Base-by-base conservation (phyloP, 768 basidiomycete species). In the Pisolithus marmoratus region DNA sequence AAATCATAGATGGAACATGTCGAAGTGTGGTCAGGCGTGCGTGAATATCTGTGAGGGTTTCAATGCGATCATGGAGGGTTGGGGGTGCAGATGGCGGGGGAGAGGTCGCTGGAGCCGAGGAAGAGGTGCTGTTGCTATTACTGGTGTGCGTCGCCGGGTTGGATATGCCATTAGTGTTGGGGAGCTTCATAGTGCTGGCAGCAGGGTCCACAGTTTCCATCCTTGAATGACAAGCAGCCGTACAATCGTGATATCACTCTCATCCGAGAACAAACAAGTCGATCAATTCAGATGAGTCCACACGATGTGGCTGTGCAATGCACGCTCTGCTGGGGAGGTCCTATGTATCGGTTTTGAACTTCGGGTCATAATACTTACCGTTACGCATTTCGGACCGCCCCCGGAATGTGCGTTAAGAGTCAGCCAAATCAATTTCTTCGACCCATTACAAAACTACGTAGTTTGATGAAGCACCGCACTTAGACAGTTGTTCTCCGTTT, bases 41-140 rank as follows among this genome's bases (percentile, higher is more conserved):
- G 41, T 76, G 72, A 19, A 81, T 60, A 31, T 79, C 75, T 8
- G 73, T 70, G 15, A 83, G 68, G 1, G 72, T 63, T 50, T 78
- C 70, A 22, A 83, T 74, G 57, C 75, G 75, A 5, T 63, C 68
- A 54, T 75, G 68, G 38, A 78, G 68, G 20, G 55, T 71, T 29
- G 61, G 58, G 15, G 24, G 14, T 45, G 43, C 17, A 2, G 43
- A 24, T 19, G 24, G n/a, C 29, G 43, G 26, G 6, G 43, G 43
- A 26, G 47, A 36, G 14, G 49, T 29, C 11, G 47, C 53, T 36
- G 52, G 49, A 12, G 20, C 38, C 26, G 48, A 40, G 44, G 54
- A 51, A 34, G n/a, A 34, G 23, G 47, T 31, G 11, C 24, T 20
- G 15, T 14, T 31, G 29, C 22, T 11, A 9, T 50, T 26, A 24